Conservation (phyloP, 805 yeast genomes). For the Yarrowia divulgata region DNA sequence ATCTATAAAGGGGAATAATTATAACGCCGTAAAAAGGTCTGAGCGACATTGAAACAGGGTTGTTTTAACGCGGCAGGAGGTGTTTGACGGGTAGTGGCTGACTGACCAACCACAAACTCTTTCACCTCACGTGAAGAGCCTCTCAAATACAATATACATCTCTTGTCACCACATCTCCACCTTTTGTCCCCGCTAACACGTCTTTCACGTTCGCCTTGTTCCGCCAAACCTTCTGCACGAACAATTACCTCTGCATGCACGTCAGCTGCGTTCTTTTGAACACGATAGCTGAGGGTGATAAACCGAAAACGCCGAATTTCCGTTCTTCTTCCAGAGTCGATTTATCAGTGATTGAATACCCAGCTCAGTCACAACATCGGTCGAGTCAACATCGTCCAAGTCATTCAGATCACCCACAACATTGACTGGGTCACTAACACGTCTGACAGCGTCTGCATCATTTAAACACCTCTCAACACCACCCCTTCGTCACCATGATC, state of each 20-base stretch:
- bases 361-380: no score
- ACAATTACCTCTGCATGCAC: constrained; percentile 22
- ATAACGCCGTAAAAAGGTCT: constrained; percentile 15
- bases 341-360: no score
- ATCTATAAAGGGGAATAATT: background rate
- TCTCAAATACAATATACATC: no score
- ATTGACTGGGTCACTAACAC: no score
- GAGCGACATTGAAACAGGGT: no score
- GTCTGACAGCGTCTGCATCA: no score
- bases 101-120: no score
- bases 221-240: no score
- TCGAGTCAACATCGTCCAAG: no score
- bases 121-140: background rate
- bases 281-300: constrained; percentile 25
- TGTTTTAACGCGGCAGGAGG: background rate
- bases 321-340: no score
- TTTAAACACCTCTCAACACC: background rate
- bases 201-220: constrained; percentile 14
- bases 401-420: no score
- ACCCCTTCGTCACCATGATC: background rate
- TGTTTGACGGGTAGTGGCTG: background rate
- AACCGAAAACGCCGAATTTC: background rate
- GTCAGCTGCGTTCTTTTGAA: constrained; percentile 16
- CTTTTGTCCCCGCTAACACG: background rate
- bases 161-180: background rate